Percentiles rank a stretch among this genome's conserved stretches.
Evolutionary conservation across 2,329 filamentous ascomycete genomes (phyloP).

Genomic region (Pyricularia sp.): DNA sequence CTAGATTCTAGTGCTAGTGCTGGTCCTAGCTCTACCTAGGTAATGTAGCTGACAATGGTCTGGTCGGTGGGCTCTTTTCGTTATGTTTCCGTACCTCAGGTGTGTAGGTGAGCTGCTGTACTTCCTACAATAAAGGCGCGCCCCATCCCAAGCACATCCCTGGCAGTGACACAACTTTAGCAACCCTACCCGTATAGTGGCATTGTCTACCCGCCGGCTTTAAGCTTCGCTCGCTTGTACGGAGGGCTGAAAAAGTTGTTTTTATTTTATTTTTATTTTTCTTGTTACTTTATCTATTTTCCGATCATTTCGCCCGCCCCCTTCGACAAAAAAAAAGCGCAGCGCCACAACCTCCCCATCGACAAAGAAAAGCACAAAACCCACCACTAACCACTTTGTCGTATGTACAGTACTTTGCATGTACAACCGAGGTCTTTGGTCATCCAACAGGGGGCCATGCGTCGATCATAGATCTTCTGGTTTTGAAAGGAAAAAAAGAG

Average conservation of each 20-base stretch:
- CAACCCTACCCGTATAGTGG: neutral
- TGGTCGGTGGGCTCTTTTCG: too few species aligned
- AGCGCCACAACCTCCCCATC: too few species aligned
- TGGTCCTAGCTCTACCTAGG: too few species aligned
- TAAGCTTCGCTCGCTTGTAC: neutral
- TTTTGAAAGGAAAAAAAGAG: neutral
- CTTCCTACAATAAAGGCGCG: too few species aligned
- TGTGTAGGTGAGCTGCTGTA: too few species aligned
- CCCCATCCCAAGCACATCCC: neutral
- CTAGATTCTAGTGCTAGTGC: too few species aligned
- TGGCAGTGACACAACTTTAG: neutral
- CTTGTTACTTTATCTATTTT: neutral
- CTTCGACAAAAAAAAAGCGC: too few species aligned
- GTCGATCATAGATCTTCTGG: neutral
- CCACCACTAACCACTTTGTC: too few species aligned
- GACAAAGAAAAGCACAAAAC: too few species aligned
- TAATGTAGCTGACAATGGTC: neutral
- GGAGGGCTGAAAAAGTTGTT: neutral
- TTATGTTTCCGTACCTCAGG: neutral
- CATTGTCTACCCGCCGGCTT: neutral
- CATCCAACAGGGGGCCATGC: neutral
- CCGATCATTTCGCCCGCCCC: too few species aligned
- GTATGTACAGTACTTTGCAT: too few species aligned
- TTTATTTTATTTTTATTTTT: neutral
- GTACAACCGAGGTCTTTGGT: too few species aligned